phyloP scores from a whole-genome alignment of 208 protist species.

The Trypanosoma avium region DNA sequence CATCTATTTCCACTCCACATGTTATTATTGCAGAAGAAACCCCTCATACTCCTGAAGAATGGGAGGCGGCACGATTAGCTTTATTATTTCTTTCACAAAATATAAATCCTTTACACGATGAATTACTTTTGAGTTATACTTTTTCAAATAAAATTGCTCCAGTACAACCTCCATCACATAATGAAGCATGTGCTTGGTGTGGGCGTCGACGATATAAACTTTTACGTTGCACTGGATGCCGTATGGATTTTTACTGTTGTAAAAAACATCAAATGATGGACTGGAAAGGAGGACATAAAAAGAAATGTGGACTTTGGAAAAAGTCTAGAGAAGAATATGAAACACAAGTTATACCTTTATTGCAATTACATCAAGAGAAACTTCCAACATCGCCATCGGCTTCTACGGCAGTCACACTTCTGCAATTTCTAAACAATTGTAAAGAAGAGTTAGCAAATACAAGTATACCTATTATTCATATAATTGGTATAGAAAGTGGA shows the following conservation, averaged over 20 bases:
- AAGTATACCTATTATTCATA: conserved; percentile 36
- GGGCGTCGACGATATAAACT: conserved; percentile 55
- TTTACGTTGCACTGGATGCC: conserved; percentile 69
- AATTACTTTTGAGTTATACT: conserved; percentile 12
- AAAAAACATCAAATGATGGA: conserved; percentile 70
- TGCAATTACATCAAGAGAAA: conserved; percentile 8
- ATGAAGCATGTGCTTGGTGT: conserved; percentile 63
- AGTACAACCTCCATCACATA: conserved; percentile 15
- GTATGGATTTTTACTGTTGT: conserved; percentile 75
- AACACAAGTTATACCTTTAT: conserved; percentile 31
- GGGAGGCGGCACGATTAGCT: conserved; percentile 35
- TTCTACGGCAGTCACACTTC: conserved; percentile 22
- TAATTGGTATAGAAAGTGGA: conserved; percentile 30
- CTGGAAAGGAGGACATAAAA: conserved; percentile 65
- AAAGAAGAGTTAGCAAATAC: no score
- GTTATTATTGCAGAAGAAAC: conserved; percentile 35
- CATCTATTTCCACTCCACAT: conserved; percentile 50
- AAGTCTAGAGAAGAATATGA: conserved; percentile 46
- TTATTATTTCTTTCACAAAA: conserved; percentile 46
- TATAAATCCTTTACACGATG: conserved; percentile 17
- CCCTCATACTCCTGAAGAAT: conserved; percentile 35
- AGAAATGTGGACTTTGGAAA: conserved; percentile 56
- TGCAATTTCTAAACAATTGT: conserved; percentile 20
- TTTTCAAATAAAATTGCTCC: conserved; percentile 22
- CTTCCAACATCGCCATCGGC: conserved; percentile 7